Base-by-base conservation (phyloP, 2,329 filamentous ascomycete genomes). In the Neonectria neomacrospora region DNA sequence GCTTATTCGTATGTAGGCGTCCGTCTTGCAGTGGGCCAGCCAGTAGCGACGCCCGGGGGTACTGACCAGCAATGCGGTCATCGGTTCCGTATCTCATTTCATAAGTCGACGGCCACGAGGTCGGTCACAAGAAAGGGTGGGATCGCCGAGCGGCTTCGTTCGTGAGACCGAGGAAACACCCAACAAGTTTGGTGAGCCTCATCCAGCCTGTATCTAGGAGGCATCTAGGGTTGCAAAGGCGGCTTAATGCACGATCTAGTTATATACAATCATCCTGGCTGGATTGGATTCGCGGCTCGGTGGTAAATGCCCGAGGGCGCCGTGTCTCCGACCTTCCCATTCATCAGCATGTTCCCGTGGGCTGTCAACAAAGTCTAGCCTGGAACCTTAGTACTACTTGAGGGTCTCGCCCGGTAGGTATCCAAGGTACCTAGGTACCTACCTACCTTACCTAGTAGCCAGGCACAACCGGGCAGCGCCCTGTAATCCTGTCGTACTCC, bases 191-290 rank as follows among this genome's bases (percentile, higher is more conserved):
- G 37, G n/a, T 50, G 56, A 47, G 56, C 16, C 23, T 28, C 37
- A 32, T 22, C 30, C 30, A 8, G 30, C 30, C 30, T 32, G 30
- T 10, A 12, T 12, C 30, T 16, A 12, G 34, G 34, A 26, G 23
- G 23, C 30, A 32, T 12, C 30, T 16, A 12, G 34, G 34, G 30
- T 10, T 16, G 34, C 34, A 18, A 39, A 30, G 41, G 56, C 56
- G 16, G 34, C 34, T 37, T 59, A 30, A 59, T 59, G 56, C 50
- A 59, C 56, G 56, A 47, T 47, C 48, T 22, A 37, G 8, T 32
- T 7, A 12, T 26, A 34, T 6, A 16, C 2, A 14, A 6, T 47
- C 50, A 47, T 37, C 30, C 45, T 39, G 30, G 39, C 39, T 59
- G 45, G 51, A 48, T 20, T 44, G 34, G 47, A 50, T 23, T 34